Conservation (phyloP, 371 early-diverging fungal genomes). For the Mortierella sp. region DNA sequence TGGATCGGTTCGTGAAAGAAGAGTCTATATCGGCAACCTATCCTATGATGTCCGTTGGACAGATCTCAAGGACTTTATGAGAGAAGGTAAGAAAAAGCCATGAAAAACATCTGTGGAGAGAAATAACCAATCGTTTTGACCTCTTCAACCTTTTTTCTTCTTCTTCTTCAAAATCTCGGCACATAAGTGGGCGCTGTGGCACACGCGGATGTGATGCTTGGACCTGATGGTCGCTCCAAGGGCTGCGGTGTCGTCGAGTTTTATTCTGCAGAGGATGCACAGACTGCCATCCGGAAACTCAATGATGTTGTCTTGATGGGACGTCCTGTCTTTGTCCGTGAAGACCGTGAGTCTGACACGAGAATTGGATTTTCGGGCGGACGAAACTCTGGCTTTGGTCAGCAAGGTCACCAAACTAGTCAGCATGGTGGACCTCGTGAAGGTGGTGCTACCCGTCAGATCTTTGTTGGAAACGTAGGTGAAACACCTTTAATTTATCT, state of each 20-base stretch:
- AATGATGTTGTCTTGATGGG: constrained; percentile 80
- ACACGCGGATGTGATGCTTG: constrained; percentile 44
- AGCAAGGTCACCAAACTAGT: background rate
- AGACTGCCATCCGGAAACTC: constrained; percentile 79
- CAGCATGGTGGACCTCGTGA: constrained; percentile 14
- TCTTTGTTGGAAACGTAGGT: constrained; percentile 77
- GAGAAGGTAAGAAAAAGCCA: too few species aligned
- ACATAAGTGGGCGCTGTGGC: constrained; percentile 49
- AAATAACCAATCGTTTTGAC: too few species aligned
- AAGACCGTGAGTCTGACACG: constrained; percentile 71
- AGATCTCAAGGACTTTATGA: constrained; percentile 83
- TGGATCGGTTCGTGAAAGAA: constrained; percentile 48
- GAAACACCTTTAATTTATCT: too few species aligned
- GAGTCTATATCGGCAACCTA: constrained; percentile 75
- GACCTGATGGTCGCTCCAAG: constrained; percentile 50
- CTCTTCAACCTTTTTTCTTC: constrained; percentile 3
- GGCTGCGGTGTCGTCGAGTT: constrained; percentile 83
- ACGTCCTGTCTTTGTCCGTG: constrained; percentile 82
- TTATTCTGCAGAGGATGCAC: constrained; percentile 80
- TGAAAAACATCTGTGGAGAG: too few species aligned
- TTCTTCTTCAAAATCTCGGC: background rate
- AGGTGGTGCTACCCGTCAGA: constrained; percentile 61
- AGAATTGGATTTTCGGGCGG: constrained; percentile 58
- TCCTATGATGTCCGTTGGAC: constrained; percentile 69
- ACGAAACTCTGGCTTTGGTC: constrained; percentile 20